phyloP scores from a whole-genome alignment of 1,284 basidiomycete species.

The Puccinia polysora region DNA sequence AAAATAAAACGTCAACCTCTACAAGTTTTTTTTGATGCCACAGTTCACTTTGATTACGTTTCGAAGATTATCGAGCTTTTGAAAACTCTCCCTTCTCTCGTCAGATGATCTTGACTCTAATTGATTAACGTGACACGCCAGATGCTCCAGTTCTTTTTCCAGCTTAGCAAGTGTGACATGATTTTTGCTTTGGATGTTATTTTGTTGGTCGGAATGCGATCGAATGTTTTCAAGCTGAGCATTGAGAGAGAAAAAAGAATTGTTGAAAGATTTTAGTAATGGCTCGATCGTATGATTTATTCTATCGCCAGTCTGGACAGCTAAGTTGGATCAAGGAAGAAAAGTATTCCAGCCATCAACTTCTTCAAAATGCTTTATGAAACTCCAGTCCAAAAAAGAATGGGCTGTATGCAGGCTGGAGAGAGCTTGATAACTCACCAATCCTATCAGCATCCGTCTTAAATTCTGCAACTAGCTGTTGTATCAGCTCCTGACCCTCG shows the following conservation, averaged over 20 bases:
- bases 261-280: not conserved
- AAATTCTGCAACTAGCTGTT: conserved; percentile 2
- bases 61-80: not conserved
- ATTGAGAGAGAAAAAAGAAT: conserved; percentile 9
- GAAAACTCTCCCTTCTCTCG: not conserved
- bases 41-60: no score
- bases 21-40: no score
- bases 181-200: not conserved
- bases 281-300: conserved; percentile 11
- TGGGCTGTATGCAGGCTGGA: not conserved
- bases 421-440: conserved; percentile 6
- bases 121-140: not conserved
- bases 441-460: conserved; percentile 11
- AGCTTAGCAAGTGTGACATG: conserved; percentile 9
- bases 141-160: conserved; percentile 9
- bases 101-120: not conserved
- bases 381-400: not conserved
- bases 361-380: not conserved
- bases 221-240: conserved; percentile 3
- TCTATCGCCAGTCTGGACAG: conserved; percentile 16
- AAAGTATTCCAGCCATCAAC: no score
- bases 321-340: not conserved
- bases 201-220: not conserved
- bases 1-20: no score
- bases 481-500: conserved; percentile 16